A percentile compares a stretch with the other conserved stretches of the same genome.
These are phyloP conservation scores for Gigaspora rosea DNA, from an alignment of 192 early-diverging fungal genomes.

Conservation along the genomic window DNA sequence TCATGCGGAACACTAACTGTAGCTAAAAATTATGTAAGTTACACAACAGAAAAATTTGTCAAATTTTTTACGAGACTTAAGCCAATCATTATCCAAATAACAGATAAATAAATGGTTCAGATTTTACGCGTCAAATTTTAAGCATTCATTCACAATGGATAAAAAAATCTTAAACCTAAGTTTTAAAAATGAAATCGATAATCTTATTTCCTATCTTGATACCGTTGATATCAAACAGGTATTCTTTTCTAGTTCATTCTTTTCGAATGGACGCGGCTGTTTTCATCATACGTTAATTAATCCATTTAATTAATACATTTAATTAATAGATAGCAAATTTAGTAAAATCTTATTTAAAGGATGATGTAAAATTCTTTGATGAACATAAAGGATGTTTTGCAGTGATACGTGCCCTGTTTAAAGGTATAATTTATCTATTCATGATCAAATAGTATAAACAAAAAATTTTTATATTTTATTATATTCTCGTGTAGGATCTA, in stretches of 20 bases:
- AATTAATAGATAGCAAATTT: constrained; percentile 4
- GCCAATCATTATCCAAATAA: too few species aligned
- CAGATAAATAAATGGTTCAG: too few species aligned
- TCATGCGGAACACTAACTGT: too few species aligned
- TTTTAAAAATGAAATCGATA: not conserved
- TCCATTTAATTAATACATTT: not conserved
- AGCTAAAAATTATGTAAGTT: too few species aligned
- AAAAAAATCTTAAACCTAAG: not conserved
- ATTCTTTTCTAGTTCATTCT: not conserved
- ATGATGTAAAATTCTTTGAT: constrained; percentile 1
- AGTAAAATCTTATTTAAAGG: not conserved
- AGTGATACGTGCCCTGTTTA: constrained; percentile 9
- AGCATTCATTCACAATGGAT: not conserved
- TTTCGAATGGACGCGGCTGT: not conserved
- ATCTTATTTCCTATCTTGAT: not conserved
- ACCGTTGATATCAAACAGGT: not conserved
- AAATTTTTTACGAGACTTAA: too few species aligned
- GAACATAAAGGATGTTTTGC: constrained; percentile 5
- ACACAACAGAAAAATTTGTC: too few species aligned
- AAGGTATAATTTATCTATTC: not conserved
- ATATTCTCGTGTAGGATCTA: not conserved
- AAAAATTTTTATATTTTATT: not conserved
- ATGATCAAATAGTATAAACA: not conserved
- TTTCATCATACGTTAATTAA: not conserved
- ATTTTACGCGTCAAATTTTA: too few species aligned